Conservation (phyloP, 106 monocot genomes). For the Phalaenopsis aphrodite region DNA sequence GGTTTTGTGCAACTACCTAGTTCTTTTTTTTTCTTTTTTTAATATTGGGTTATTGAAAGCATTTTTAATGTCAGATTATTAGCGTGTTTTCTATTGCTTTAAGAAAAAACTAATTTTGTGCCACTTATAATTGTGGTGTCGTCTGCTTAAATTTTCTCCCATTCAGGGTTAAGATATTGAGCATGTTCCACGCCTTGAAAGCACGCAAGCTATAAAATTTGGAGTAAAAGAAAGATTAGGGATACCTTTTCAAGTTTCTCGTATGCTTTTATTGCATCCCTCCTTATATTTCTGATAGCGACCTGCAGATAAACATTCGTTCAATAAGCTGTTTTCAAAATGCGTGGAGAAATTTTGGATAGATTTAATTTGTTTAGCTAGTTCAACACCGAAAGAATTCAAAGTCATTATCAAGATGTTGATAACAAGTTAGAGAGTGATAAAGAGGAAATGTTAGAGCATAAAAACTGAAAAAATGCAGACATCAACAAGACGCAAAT, state of each 20-base stretch:
- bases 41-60: neutral
- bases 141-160: no score
- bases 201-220: no score
- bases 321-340: neutral
- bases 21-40: neutral
- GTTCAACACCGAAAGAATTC: neutral
- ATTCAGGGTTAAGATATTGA: neutral
- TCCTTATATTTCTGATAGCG: constrained; percentile 89
- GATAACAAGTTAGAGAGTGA: neutral
- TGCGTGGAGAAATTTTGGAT: neutral
- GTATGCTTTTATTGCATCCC: constrained; percentile 89
- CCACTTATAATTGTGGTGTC: no score
- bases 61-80: neutral
- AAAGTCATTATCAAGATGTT: neutral
- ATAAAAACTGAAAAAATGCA: neutral
- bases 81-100: neutral
- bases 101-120: neutral
- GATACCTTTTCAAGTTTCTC: constrained; percentile 93
- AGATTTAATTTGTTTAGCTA: neutral
- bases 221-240: neutral
- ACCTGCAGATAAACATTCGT: constrained; percentile 37
- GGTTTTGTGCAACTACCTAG: neutral
- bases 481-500: neutral
- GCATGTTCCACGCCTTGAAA: neutral
- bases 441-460: neutral